A percentile compares a stretch with the other conserved stretches of the same genome.
phyloP scores from a whole-genome alignment of 2,329 filamentous ascomycete genomes.

The Lachnellula hyalina region DNA sequence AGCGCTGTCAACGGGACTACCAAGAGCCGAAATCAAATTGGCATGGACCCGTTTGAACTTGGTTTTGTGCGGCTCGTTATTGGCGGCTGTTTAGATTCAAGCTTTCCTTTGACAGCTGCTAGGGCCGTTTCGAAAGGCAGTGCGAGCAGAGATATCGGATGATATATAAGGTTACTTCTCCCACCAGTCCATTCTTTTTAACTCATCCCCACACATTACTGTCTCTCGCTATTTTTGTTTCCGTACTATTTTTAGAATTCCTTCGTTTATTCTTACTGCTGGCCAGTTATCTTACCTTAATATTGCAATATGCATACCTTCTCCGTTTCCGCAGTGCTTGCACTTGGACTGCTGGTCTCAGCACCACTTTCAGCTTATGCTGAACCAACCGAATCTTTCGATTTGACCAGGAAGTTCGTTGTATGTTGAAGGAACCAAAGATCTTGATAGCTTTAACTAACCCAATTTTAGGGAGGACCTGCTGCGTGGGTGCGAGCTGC shows the following conservation, averaged over 20 bases:
- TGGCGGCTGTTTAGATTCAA: too few species aligned
- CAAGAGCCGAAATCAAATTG: not conserved
- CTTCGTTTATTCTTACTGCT: conserved; percentile 25
- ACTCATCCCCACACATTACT: conserved; percentile 9
- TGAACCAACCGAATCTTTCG: conserved; percentile 12
- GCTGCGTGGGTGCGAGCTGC: conserved; percentile 11
- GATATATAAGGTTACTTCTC: conserved; percentile 19
- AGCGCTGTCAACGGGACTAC: not conserved
- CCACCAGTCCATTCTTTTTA: conserved; percentile 10
- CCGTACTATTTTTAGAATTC: conserved; percentile 2
- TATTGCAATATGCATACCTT: conserved; percentile 26
- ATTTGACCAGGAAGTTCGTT: conserved; percentile 14
- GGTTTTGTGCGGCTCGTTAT: conserved; percentile 3
- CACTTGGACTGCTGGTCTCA: conserved; percentile 26
- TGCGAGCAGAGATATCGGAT: conserved; percentile 4
- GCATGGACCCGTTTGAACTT: not conserved
- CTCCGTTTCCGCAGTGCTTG: conserved; percentile 24
- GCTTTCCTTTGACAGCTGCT: not conserved
- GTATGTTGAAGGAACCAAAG: conserved; percentile 4
- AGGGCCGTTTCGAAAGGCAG: not conserved
- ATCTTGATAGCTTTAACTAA: not conserved
- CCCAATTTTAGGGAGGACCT: conserved; percentile 1
- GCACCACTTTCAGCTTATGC: conserved; percentile 21
- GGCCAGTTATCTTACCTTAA: conserved; percentile 25
- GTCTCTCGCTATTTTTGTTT: conserved; percentile 5